Evolutionary conservation across 2,329 filamentous ascomycete genomes (phyloP), one percentile per base, ranked within the genome.

Genomic region (Juglanconis sp.): DNA sequence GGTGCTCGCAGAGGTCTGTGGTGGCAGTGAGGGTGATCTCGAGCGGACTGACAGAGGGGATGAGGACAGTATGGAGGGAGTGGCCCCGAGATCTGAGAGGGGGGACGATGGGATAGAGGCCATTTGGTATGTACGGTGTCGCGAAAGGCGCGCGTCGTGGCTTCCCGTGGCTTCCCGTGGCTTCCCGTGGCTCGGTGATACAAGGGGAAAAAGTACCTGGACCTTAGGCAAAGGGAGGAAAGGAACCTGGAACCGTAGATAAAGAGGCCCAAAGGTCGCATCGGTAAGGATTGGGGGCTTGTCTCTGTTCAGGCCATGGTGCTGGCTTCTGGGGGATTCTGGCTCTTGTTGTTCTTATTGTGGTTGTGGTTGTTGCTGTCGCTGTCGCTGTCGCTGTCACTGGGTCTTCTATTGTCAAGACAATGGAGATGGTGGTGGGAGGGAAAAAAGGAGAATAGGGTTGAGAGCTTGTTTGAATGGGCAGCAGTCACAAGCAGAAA

Each of bases 41-140:
- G 81, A 81, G 53, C 85, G 75, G 35, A 77, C 70, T 2, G 83
- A 85, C 47, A 86, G 77, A 38, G 83, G 82, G 38, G 83, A 85
- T 2, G 80, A 84, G 32, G 76, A 71, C 46, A 79, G 73, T 56
- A 72, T 69, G 42, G 72, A 72, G 55, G 75, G 71, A 30, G 83
- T 82, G 52, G 77, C 75, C n/a, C 81, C 81, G 55, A 86, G 74
- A 36, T 77, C 71, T 4, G 83, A 85, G 46, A 86, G 77, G 40
- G 83, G 82, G 42, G 83, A 85, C 3, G 81, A 84, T n/a, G 77
- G 77, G 11, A 76, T 71, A 40, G 79, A 73, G 52, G 7, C 30
- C 30, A 17, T 34, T 15, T 31, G 10, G 13, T 15, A 42, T 35
- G 34, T 32, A n/a, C 30, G n/a, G 32, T 35, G 53, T 36, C 53